Base-by-base conservation (phyloP, 768 basidiomycete species). In the Mycena crocata region DNA sequence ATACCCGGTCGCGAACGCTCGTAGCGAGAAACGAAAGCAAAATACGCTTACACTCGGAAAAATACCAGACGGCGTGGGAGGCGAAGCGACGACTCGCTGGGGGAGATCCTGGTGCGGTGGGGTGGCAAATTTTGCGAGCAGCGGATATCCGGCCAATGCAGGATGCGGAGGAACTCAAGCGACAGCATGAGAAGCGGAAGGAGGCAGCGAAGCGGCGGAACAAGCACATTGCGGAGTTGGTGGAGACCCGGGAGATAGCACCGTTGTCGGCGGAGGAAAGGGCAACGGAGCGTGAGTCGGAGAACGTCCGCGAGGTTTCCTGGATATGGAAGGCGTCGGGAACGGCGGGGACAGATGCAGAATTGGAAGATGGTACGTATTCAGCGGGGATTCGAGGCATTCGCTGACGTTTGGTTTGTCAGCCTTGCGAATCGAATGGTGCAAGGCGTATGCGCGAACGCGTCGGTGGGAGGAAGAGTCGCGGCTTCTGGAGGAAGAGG, bases 381-480 rank as follows among this genome's bases (percentile, higher is more conserved):
- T 39, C 2, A n/a, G n/a, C 12, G n/a, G n/a, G n/a, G n/a, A n/a
- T n/a, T n/a, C n/a, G n/a, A n/a, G n/a, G n/a, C 2, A 15, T 19
- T 0, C 7, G n/a, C 35, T 24, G 10, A n/a, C 15, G 13, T 31
- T 19, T 46, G 1, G n/a, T 14, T 7, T n/a, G 2, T 1, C 19
- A 48, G 71, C 66, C 0, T 31, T 71, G 23, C 62, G 34, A 6
- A 63, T 72, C 10, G 71, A 72, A 32, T 72, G 66, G 63, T 48
- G 45, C 10, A 58, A 67, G 26, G 59, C 66, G 1, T 64, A 26
- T 4, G 69, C 57, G 3, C 49, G 48, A 1, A 30, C 48, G 5
- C 55, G 45, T 10, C 31, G 61, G 8, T 72, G 71, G 71, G 23
- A 39, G 5, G 67, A 72, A 24, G 69, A 72, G 50, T 48, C 68